Percentiles rank a stretch among this genome's conserved stretches.
Conservation (phyloP, 495 filamentous ascomycete genomes). For the Aspergillus indologenus region DNA sequence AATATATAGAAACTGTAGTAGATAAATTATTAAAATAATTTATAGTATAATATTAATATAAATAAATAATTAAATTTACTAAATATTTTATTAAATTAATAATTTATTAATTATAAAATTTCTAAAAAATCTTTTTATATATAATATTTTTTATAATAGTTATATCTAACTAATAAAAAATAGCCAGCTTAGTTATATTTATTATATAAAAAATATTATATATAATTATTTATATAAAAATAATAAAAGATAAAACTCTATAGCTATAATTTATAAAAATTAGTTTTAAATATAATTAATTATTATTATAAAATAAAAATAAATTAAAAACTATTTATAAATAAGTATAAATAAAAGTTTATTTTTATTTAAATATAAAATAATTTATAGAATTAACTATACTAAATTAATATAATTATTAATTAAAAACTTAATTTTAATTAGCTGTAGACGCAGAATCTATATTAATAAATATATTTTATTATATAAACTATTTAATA, state of each 20-base stretch:
- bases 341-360: constrained; percentile 1
- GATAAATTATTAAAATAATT: not conserved
- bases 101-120: constrained; percentile 2
- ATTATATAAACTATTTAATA: constrained; percentile 1
- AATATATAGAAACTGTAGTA: too few relatives aligned
- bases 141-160: too few relatives aligned
- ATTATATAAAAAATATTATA: not conserved
- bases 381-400: too few relatives aligned
- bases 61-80: not conserved
- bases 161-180: too few relatives aligned
- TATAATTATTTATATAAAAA: not conserved
- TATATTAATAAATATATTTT: constrained; percentile 1
- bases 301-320: constrained; percentile 1
- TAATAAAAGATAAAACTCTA: not conserved
- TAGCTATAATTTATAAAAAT: too few relatives aligned
- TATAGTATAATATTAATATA: constrained; percentile 16
- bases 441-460: too few relatives aligned
- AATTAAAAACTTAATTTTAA: too few relatives aligned
- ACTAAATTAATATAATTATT: too few relatives aligned
- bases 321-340: not conserved
- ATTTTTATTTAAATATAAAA: not conserved
- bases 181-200: too few relatives aligned
- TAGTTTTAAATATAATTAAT: not conserved
- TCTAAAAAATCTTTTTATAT: constrained; percentile 1
- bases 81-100: too few relatives aligned